phyloP scores from a whole-genome alignment of 164 flowering plant species.

The Protea cynaroides region DNA sequence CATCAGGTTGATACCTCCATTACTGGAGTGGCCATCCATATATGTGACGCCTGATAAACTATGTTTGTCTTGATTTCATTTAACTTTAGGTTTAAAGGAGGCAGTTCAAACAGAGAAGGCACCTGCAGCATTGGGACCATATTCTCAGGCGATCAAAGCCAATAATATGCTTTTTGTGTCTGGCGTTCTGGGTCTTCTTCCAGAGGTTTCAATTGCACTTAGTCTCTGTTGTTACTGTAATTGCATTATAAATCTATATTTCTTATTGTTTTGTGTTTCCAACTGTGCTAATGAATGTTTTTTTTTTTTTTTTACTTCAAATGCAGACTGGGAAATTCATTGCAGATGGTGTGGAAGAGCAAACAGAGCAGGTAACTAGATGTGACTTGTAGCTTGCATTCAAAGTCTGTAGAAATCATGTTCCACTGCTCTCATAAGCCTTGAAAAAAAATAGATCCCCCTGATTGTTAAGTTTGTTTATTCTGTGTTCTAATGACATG shows the following conservation, averaged over 20 bases:
- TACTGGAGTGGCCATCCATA: background rate
- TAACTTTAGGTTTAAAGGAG: slow-evolving; percentile 53
- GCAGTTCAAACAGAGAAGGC: slow-evolving; percentile 87
- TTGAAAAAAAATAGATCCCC: background rate
- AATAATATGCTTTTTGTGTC: slow-evolving; percentile 79
- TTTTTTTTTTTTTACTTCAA: background rate
- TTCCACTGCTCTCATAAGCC: too few species aligned
- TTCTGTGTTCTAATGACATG: background rate
- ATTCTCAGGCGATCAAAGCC: slow-evolving; percentile 92
- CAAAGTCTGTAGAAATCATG: background rate
- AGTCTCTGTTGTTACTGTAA: background rate
- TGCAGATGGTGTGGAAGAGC: slow-evolving; percentile 85
- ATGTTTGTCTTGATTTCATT: background rate
- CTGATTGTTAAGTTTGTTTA: background rate
- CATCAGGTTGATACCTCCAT: too few species aligned
- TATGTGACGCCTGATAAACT: background rate
- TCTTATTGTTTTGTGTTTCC: too few species aligned
- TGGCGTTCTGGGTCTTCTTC: slow-evolving; percentile 85
- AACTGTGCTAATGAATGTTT: too few species aligned
- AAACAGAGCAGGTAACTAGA: slow-evolving; percentile 85
- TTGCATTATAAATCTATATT: background rate
- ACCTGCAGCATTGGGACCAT: slow-evolving; percentile 95
- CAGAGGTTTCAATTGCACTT: slow-evolving; percentile 53
- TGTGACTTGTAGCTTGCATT: background rate
- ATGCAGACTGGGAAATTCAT: slow-evolving; percentile 85